phyloP scores from a whole-genome alignment of 1,139 yeast species.

The Debaryomyces coudertii region DNA sequence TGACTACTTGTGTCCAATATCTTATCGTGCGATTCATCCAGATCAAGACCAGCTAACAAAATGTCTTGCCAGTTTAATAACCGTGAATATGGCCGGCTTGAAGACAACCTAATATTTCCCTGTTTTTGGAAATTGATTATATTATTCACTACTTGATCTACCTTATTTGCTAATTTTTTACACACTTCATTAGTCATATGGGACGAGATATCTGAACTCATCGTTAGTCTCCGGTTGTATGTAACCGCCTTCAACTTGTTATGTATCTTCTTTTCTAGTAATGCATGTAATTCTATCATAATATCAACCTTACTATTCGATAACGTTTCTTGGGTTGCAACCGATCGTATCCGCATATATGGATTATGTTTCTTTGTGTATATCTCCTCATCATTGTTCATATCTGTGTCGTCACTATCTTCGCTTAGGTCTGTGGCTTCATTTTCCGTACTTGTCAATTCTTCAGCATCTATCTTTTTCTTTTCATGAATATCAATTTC shows the following conservation, averaged over 20 bases:
- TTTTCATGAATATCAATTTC: slow-evolving; percentile 14
- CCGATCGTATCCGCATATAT: slow-evolving; percentile 12
- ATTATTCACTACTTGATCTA: slow-evolving; percentile 19
- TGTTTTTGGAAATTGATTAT: slow-evolving; percentile 7
- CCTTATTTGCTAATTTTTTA: slow-evolving; percentile 25
- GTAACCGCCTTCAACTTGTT: slow-evolving; percentile 19
- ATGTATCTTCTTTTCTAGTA: slow-evolving; percentile 36
- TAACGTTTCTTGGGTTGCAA: slow-evolving; percentile 15
- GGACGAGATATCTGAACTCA: slow-evolving; percentile 26
- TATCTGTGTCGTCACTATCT: slow-evolving; percentile 17
- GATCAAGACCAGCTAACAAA: slow-evolving; percentile 25
- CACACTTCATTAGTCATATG: slow-evolving; percentile 23
- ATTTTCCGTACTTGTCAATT: slow-evolving; percentile 2
- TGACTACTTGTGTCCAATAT: slow-evolving; percentile 17
- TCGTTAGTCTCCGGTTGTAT: slow-evolving; percentile 13
- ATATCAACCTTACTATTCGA: slow-evolving; percentile 38
- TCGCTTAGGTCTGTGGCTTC: slow-evolving; percentile 2
- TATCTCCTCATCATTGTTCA: slow-evolving; percentile 7
- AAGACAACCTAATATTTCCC: slow-evolving; percentile 7
- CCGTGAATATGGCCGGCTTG: slow-evolving; percentile 11
- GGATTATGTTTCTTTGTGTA: slow-evolving; percentile 4
- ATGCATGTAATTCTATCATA: slow-evolving; percentile 42
- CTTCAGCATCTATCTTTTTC: slow-evolving; percentile 10
- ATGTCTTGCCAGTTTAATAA: slow-evolving; percentile 33
- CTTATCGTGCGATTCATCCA: slow-evolving; percentile 19